Evolutionary conservation across 441 rosid genomes (phyloP), one percentile per base, ranked within the genome.

Genomic region (Croton laevigatus): DNA sequence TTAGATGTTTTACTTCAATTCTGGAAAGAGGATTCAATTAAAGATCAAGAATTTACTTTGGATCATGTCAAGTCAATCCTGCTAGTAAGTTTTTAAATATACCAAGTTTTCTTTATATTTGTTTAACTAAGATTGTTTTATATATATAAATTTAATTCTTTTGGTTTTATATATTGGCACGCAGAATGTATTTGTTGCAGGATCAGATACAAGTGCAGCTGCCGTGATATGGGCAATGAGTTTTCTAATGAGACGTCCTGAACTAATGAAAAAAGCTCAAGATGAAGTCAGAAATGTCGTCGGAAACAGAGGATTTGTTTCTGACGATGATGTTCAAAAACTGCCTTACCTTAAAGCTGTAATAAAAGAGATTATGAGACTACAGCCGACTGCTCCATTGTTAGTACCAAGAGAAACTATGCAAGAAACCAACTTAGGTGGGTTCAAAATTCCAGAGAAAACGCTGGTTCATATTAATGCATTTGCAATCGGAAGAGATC

Each of bases 321-420:
- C 75, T 0, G 81, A 82, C 75, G 75, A 70, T 23, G 83, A 82
- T 34, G 11, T 78, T 4, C 46, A 46, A 2, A 36, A 78, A n/a
- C 62, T 84, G 45, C 68, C 61, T 3, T 82, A 68, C 67, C 65
- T 84, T 3, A 78, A 80, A 13, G 44, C 82, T 16, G 78, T 85
- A 37, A 76, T 82, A 22, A 84, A 84, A 37, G 85, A 82, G 75
- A 80, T 81, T 6, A 48, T 84, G 67, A 80, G 85, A 64, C 51
- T 84, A 62, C 87, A 84, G 5, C 86, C 83, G 11, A 42, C 71
- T 23, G 81, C 17, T n/a, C 86, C 84, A 6, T 69, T 82, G n/a
- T 20, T 82, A 6, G 42, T 82, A 13, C 78, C 84, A 27, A 82
- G 83, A 14, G 82, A 80, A 44, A 65, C 84, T 49, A 58, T 76